These are phyloP conservation scores for Penicillium capsulatum DNA, from an alignment of 2,329 filamentous ascomycete species.

Conservation along the genomic window DNA sequence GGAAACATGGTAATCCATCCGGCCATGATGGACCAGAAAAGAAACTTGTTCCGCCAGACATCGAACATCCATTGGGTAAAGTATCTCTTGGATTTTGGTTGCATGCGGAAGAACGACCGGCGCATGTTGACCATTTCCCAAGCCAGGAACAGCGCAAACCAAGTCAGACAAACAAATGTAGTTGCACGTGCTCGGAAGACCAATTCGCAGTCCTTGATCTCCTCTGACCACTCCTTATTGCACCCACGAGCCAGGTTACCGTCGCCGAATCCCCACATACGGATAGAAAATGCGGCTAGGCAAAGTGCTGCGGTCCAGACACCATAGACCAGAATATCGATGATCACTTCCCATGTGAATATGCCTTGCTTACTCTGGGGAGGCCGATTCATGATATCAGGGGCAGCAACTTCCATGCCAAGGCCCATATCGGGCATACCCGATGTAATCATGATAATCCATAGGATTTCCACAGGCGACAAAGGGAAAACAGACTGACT, in stretches of 20 bases:
- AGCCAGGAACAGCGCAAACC: slow-evolving; percentile 71
- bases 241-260: slow-evolving; percentile 58
- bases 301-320: slow-evolving; percentile 70
- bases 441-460: slow-evolving; percentile 92
- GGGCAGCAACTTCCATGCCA: slow-evolving; percentile 69
- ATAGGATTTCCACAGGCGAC: slow-evolving; percentile 79
- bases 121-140: slow-evolving; percentile 75
- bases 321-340: slow-evolving; percentile 80
- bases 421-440: slow-evolving; percentile 84
- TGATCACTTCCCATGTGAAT: slow-evolving; percentile 71
- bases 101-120: slow-evolving; percentile 70
- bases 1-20: slow-evolving; percentile 58
- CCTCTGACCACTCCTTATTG: slow-evolving; percentile 53
- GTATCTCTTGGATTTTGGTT: slow-evolving; percentile 57
- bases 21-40: slow-evolving; percentile 61
- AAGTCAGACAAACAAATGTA: slow-evolving; percentile 69
- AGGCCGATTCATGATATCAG: slow-evolving; percentile 74
- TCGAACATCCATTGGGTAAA: slow-evolving; percentile 64
- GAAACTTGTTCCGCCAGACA: slow-evolving; percentile 68
- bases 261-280: slow-evolving; percentile 59
- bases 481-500: slow-evolving; percentile 80
- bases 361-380: slow-evolving; percentile 68
- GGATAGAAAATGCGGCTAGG: slow-evolving; percentile 59
- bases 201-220: slow-evolving; percentile 48
- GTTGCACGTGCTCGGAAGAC: slow-evolving; percentile 72